Base-by-base conservation (phyloP, 2,329 filamentous ascomycete species). In the Trichothecium sympodiale region DNA sequence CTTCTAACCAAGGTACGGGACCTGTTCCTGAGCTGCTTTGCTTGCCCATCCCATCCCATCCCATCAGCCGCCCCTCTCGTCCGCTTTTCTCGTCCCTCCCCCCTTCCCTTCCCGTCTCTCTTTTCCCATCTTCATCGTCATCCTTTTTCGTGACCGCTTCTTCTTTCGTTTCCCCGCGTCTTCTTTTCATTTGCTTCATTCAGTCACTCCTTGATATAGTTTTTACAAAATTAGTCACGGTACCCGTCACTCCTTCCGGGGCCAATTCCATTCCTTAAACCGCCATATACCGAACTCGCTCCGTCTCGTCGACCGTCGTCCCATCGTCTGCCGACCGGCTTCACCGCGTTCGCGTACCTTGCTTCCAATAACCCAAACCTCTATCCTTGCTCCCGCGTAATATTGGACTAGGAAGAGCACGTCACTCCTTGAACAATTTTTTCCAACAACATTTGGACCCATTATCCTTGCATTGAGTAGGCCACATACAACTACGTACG, bases 241-340 rank as follows among this genome's bases (percentile, higher is more conserved):
- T 55, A 52, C 61, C 64, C 65, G 63, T 64, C 66, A 69, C 62
- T 69, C 66, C 52, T 67, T 70, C 55, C 64, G 57, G 59, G 56
- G 55, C 56, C 54, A n/a, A 59, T 64, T 62, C 53, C 63, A 58
- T 57, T 61, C 57, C 45, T 56, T 60, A 45, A 6, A 25, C 20
- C 6, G 53, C 50, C 53, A 25, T 25, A 25, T 10, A 6, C 20
- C 6, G 10, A 6, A 25, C 20, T 25, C 20, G 20, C 20, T 6
- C 10, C 20, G 20, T 10, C 20, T 25, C 20, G 20, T 56, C 45
- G 41, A 48, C 41, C 44, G 30, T 30, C 18, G 28, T 34, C 18
- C 25, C 34, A 27, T 29, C 27, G 16, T 17, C n/a, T 31, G 12
- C n/a, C 26, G 7, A 29, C 14, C 31, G 17, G 34, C 20, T 25